These are phyloP conservation scores for Phoma sp. DNA, from an alignment of 2,329 filamentous ascomycete species.

Conservation along the genomic window DNA sequence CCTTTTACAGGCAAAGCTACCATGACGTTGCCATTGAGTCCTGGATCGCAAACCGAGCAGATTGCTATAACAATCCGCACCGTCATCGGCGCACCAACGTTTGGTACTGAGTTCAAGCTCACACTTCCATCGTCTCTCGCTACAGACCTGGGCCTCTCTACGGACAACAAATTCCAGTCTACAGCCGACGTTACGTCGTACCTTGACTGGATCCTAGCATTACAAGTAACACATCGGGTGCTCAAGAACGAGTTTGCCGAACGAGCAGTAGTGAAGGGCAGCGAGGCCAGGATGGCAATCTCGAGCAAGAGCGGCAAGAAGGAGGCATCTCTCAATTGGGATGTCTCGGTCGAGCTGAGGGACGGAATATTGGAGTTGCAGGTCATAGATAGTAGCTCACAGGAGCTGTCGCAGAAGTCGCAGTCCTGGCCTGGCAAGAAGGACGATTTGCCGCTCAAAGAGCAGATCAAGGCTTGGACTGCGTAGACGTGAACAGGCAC, in stretches of 20 bases:
- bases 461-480: slow-evolving; percentile 36
- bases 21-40: slow-evolving; percentile 33
- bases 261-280: slow-evolving; percentile 24
- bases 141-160: slow-evolving; percentile 35
- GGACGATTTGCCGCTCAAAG: slow-evolving; percentile 22
- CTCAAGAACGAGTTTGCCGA: slow-evolving; percentile 33
- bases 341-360: slow-evolving; percentile 29
- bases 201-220: slow-evolving; percentile 41
- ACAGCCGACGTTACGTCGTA: slow-evolving; percentile 39
- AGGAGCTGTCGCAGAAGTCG: slow-evolving; percentile 21
- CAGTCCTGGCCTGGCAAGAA: slow-evolving; percentile 34
- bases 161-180: slow-evolving; percentile 37
- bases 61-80: slow-evolving; percentile 41
- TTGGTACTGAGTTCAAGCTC: slow-evolving; percentile 44
- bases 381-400: slow-evolving; percentile 7
- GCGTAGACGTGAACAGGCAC: background rate
- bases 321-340: slow-evolving; percentile 19
- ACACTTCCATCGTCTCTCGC: slow-evolving; percentile 38
- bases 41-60: slow-evolving; percentile 25
- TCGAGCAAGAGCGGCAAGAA: slow-evolving; percentile 30
- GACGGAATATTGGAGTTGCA: slow-evolving; percentile 26
- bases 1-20: slow-evolving; percentile 39
- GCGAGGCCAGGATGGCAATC: slow-evolving; percentile 34
- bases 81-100: slow-evolving; percentile 40
- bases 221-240: slow-evolving; percentile 39